phyloP scores from a whole-genome alignment of 1,284 basidiomycete genomes.

The Volvariella volvacea region DNA sequence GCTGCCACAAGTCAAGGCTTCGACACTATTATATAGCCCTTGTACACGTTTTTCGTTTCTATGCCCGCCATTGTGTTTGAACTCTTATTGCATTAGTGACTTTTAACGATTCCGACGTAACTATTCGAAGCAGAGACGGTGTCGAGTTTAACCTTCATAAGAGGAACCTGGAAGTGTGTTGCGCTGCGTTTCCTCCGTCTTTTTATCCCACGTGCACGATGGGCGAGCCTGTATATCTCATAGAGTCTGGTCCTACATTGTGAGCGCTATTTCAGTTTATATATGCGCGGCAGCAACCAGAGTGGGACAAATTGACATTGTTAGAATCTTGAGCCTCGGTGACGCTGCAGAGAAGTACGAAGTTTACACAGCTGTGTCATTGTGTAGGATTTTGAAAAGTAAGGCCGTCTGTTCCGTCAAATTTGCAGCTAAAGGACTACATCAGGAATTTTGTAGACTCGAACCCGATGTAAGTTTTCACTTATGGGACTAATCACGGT shows the following conservation, averaged over 20 bases:
- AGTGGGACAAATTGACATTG: constrained; percentile 8
- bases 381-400: constrained; percentile 1
- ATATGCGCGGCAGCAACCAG: constrained; percentile 12
- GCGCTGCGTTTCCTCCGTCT: constrained; percentile 15
- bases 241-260: constrained; percentile 13
- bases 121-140: constrained; percentile 20
- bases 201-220: constrained; percentile 4
- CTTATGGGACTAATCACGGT: constrained; percentile 14
- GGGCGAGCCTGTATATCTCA: constrained; percentile 10
- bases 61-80: no score
- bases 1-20: no score
- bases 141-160: constrained; percentile 19
- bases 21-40: no score
- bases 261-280: constrained; percentile 15
- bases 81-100: no score
- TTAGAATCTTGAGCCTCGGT: constrained; percentile 16
- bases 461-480: constrained; percentile 11
- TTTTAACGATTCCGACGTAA: constrained; percentile 18
- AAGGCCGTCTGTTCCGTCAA: neutral
- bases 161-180: constrained; percentile 15
- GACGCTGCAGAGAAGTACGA: constrained; percentile 25
- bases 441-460: neutral
- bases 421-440: neutral
- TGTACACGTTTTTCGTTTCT: no score
- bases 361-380: constrained; percentile 18